A percentile compares a stretch with the other conserved stretches of the same genome.
These are phyloP conservation scores for Primulina eburnea DNA, from an alignment of 257 asterid species.

Conservation along the genomic window DNA sequence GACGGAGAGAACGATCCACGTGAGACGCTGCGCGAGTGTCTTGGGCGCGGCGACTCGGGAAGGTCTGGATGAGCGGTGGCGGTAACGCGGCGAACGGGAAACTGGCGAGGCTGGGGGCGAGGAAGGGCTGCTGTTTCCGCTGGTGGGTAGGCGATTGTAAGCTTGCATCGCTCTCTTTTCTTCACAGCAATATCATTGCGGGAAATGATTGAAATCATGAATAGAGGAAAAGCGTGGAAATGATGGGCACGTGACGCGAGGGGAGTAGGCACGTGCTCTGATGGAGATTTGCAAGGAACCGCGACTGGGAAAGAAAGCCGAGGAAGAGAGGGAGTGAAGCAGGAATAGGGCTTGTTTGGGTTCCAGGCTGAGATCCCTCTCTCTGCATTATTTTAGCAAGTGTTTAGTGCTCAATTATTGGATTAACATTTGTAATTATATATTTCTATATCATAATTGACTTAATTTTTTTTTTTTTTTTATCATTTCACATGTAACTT, in stretches of 20 bases:
- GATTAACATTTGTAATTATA: neutral
- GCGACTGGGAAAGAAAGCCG: neutral
- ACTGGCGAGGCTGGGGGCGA: conserved; percentile 91
- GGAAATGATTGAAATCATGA: conserved; percentile 1
- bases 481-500: too few species aligned
- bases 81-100: conserved; percentile 77
- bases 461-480: too few species aligned
- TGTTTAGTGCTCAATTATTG: neutral
- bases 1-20: conserved; percentile 64
- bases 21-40: conserved; percentile 57
- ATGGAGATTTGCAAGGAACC: neutral
- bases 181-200: conserved; percentile 39
- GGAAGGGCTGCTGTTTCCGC: conserved; percentile 89
- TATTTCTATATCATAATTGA: too few species aligned
- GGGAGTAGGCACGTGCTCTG: neutral
- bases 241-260: conserved; percentile 14
- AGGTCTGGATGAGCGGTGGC: conserved; percentile 44
- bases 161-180: conserved; percentile 73
- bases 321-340: neutral
- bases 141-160: conserved; percentile 84
- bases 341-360: neutral
- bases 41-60: conserved; percentile 49
- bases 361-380: neutral
- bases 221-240: neutral
- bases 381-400: too few species aligned